Evolutionary conservation across 306 rosid species (phyloP), one percentile per base, ranked within the genome.

Genomic region (Potentilla sterilis): DNA sequence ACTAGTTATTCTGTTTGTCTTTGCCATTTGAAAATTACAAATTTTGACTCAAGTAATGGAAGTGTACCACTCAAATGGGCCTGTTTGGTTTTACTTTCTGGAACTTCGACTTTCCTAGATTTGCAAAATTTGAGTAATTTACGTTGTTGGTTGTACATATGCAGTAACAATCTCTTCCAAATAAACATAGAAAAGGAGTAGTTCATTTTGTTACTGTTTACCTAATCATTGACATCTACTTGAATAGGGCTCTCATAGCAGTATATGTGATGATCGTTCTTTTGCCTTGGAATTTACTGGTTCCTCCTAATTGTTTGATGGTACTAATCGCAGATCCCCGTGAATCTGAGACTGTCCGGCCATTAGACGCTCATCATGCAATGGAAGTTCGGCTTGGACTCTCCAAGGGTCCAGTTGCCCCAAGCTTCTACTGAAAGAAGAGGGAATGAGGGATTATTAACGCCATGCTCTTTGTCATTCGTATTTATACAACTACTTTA

Each of bases 331-430:
- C 97, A 96, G 98, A 92, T 38, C 97, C 97, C 4, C 85, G 87
- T 9, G 99, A 96, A 16, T 92, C 96, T 1, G 99, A 96, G 85
- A 84, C 89, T 15, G 24, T 82, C 64, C 87, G 87, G 83, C 98
- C 97, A 21, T 70, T 67, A 12, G 96, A 96, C 81, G 83, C 83
- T 87, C 99, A 95, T 83, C 98, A 96, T 75, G 98, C 97, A 52
- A 81, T 96, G 97, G 98, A 96, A 85, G 96, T 90, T 78, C 97
- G 90, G 73, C 87, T 90, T 48, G 98, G 98, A 37, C 83, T 96
- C 22, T 92, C 93, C 2, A 92, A 96, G 88, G 98, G 99, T 82
- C 97, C 99, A 1, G 86, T 88, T 58, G 78, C 82, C 84, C 97
- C 97, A 75, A 90, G 90, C 79, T 78, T 12, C 42, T 62, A 15